phyloP scores from a whole-genome alignment of 2,329 filamentous ascomycete species.

The Fusarium newnesense region DNA sequence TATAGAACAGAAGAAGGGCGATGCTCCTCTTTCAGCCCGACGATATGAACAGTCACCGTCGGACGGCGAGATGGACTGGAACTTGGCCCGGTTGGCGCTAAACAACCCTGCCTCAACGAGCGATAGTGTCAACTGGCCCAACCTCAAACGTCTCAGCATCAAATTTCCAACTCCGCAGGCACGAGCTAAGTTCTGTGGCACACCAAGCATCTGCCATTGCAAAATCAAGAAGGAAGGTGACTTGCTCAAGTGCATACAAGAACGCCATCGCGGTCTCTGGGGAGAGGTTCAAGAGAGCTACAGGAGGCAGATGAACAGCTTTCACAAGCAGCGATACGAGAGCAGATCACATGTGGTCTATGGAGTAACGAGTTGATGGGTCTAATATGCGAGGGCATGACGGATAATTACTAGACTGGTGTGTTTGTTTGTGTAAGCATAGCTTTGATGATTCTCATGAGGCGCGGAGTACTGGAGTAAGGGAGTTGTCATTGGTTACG shows the following conservation, averaged over 20 bases:
- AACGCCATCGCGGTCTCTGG: slow-evolving; percentile 43
- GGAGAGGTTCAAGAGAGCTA: slow-evolving; percentile 46
- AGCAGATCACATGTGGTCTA: slow-evolving; percentile 38
- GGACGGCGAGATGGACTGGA: slow-evolving; percentile 42
- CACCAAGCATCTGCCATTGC: slow-evolving; percentile 45
- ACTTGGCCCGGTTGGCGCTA: slow-evolving; percentile 45
- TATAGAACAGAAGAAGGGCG: slow-evolving; percentile 45
- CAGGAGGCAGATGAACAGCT: slow-evolving; percentile 39
- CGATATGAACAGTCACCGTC: slow-evolving; percentile 41
- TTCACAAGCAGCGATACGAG: slow-evolving; percentile 35
- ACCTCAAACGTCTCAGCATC: slow-evolving; percentile 47
- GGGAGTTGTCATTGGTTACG: not conserved
- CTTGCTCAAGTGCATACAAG: slow-evolving; percentile 40
- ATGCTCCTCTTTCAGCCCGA: slow-evolving; percentile 38
- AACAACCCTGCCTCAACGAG: slow-evolving; percentile 42
- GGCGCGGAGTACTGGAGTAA: not conserved
- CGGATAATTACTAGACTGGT: not conserved
- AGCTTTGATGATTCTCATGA: not conserved
- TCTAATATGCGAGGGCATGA: not conserved
- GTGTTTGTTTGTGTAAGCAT: not conserved
- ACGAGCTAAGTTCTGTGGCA: slow-evolving; percentile 44
- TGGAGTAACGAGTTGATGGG: slow-evolving; percentile 22
- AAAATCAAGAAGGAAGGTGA: slow-evolving; percentile 38
- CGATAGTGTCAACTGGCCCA: slow-evolving; percentile 34
- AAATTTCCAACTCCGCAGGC: slow-evolving; percentile 38